Conservation (phyloP, 768 basidiomycete species). For the Rickenella mellea region DNA sequence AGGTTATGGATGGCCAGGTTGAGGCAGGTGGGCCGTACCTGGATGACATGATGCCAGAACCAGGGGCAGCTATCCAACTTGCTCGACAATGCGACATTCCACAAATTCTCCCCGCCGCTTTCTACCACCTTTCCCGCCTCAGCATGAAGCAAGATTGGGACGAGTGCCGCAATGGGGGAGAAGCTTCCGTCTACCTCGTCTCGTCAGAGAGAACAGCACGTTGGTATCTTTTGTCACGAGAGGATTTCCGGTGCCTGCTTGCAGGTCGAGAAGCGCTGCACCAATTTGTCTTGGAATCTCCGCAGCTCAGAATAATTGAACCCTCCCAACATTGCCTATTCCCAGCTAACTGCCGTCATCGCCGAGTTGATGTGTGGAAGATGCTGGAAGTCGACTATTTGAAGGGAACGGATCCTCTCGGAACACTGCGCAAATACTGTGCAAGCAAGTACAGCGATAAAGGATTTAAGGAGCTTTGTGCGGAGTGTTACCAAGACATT, state of each 20-base stretch:
- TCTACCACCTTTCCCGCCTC: constrained; percentile 39
- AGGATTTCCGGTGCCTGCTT: constrained; percentile 14
- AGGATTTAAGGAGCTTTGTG: background rate
- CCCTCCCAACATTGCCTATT: background rate
- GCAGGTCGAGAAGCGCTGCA: constrained; percentile 7
- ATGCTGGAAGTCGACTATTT: background rate
- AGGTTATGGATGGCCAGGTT: background rate
- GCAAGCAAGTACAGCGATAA: background rate
- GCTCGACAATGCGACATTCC: constrained; percentile 30
- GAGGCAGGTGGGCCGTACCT: background rate
- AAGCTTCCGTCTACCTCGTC: background rate
- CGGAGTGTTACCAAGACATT: background rate
- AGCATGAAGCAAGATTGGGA: constrained; percentile 5
- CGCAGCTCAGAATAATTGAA: background rate
- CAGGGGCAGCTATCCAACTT: constrained; percentile 26
- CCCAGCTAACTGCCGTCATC: background rate
- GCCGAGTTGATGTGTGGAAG: background rate
- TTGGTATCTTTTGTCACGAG: constrained; percentile 1
- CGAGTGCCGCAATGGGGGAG: constrained; percentile 13
- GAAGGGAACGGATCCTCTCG: background rate
- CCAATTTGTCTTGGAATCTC: constrained; percentile 6
- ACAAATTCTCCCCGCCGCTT: constrained; percentile 36
- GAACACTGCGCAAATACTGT: background rate
- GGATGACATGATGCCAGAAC: background rate
- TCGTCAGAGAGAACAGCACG: constrained; percentile 10